Conservation (phyloP, 768 basidiomycete species). For the Russula compacta region DNA sequence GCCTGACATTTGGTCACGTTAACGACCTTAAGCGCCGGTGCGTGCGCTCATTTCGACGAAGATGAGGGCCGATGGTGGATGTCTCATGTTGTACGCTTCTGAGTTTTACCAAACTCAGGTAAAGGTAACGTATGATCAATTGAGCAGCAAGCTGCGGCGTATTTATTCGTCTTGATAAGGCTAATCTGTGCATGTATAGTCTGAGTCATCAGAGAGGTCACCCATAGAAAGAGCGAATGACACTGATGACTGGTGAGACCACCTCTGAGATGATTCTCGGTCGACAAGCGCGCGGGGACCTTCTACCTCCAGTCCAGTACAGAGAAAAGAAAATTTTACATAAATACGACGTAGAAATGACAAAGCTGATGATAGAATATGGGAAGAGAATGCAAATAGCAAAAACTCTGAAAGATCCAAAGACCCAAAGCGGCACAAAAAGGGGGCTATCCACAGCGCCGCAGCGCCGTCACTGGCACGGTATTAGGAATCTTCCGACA, state of each 20-base stretch:
- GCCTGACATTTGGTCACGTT: not conserved
- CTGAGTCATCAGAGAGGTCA: not conserved
- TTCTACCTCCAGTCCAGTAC: not conserved
- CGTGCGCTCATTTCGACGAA: not conserved
- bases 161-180: not conserved
- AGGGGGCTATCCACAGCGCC: not conserved
- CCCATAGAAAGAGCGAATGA: not conserved
- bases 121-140: not conserved
- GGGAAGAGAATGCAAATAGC: not conserved
- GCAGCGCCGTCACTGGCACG: too few relatives aligned
- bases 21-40: not conserved
- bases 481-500: not conserved
- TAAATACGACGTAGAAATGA: slow-evolving; percentile 8
- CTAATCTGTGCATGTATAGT: not conserved
- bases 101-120: not conserved
- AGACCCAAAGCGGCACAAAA: not conserved
- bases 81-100: not conserved
- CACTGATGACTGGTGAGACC: not conserved
- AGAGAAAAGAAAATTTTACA: not conserved
- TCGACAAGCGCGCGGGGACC: not conserved
- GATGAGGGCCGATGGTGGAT: not conserved
- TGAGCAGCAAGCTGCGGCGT: not conserved
- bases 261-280: not conserved
- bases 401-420: not conserved
- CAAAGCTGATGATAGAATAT: not conserved